These are phyloP conservation scores for Aspergillus brunneoviolaceus DNA, from an alignment of 2,329 filamentous ascomycete species.

Conservation along the genomic window DNA sequence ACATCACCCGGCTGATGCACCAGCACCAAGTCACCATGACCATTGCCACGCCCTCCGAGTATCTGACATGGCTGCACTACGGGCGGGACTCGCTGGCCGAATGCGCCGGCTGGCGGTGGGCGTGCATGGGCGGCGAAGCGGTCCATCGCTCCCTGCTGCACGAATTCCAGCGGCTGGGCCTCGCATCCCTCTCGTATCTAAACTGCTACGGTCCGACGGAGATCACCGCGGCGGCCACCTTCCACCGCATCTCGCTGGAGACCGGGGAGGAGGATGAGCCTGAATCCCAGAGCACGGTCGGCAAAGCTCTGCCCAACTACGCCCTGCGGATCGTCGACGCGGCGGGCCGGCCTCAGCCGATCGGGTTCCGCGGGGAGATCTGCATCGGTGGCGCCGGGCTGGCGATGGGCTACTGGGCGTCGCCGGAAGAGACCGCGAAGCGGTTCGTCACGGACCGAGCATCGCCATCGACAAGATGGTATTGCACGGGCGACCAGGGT, in stretches of 20 bases:
- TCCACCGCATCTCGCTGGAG: not conserved
- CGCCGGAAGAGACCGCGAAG: not conserved
- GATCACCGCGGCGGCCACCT: not conserved
- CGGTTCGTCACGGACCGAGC: not conserved
- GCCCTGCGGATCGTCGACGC: conserved; percentile 1
- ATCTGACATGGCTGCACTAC: conserved; percentile 17
- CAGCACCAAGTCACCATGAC: conserved; percentile 20
- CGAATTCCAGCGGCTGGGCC: not conserved
- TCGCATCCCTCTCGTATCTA: not conserved
- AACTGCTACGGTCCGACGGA: conserved; percentile 9
- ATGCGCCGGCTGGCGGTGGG: conserved; percentile 1
- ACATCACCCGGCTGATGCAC: conserved; percentile 18
- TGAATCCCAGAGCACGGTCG: not conserved
- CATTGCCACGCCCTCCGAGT: conserved; percentile 23
- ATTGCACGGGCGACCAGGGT: not conserved
- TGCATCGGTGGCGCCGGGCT: conserved; percentile 8
- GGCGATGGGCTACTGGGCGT: conserved; percentile 6
- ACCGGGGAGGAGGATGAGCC: not conserved
- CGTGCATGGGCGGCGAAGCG: not conserved
- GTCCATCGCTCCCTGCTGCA: not conserved
- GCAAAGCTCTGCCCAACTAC: conserved; percentile 1
- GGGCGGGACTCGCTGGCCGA: conserved; percentile 10
- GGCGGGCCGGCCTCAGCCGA: not conserved
- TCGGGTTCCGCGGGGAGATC: conserved; percentile 7
- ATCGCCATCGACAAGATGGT: not conserved